Evolutionary conservation across 768 basidiomycete genomes (phyloP).

Genomic region (Suillus hirtellus): DNA sequence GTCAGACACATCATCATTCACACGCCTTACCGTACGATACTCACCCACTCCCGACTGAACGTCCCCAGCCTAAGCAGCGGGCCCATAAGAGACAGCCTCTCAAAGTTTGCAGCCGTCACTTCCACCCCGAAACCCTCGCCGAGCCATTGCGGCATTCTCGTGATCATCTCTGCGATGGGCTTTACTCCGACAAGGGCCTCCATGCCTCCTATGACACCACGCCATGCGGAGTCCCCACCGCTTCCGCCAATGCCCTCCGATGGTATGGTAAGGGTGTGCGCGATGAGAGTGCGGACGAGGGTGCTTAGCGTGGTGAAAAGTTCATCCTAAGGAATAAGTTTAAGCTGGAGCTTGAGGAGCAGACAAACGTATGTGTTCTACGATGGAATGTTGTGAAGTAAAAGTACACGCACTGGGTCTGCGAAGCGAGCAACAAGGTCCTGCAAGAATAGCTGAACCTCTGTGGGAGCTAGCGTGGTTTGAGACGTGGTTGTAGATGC

Average conservation of each 20-base stretch:
- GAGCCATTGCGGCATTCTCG: conserved; percentile 72
- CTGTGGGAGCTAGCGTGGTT: conserved; percentile 58
- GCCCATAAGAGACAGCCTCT: conserved; percentile 71
- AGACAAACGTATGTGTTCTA: neutral
- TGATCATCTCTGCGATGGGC: conserved; percentile 79
- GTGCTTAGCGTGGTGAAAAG: conserved; percentile 79
- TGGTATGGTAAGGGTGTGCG: conserved; percentile 62
- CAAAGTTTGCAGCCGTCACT: conserved; percentile 62
- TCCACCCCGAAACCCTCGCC: conserved; percentile 62
- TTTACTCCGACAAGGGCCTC: conserved; percentile 82
- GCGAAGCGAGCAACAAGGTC: conserved; percentile 84
- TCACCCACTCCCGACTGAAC: conserved; percentile 88
- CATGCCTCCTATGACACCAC: conserved; percentile 79
- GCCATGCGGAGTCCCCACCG: conserved; percentile 76
- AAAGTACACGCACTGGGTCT: conserved; percentile 5
- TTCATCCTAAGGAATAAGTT: conserved; percentile 47
- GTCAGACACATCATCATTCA: neutral
- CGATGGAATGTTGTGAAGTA: neutral
- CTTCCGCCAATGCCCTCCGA: conserved; percentile 67
- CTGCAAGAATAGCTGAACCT: conserved; percentile 78
- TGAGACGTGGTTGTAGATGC: conserved; percentile 46
- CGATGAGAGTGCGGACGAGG: conserved; percentile 60
- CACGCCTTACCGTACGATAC: conserved; percentile 20
- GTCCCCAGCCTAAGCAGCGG: conserved; percentile 82
- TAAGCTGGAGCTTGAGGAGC: neutral